These are phyloP conservation scores for Orbilia brochopaga DNA, from an alignment of 2,329 filamentous ascomycete species.

Conservation along the genomic window DNA sequence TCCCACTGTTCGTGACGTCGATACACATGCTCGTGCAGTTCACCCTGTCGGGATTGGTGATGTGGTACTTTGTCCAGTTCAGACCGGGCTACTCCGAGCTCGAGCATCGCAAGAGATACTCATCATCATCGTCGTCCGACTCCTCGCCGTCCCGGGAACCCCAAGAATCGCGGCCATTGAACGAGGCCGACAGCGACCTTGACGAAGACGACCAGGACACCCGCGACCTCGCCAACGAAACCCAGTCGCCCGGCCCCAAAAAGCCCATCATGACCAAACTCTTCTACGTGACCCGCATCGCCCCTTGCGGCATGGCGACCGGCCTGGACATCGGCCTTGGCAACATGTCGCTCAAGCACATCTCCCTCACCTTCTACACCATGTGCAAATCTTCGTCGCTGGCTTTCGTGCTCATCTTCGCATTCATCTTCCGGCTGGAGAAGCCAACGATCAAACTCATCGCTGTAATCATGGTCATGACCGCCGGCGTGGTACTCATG, in stretches of 20 bases:
- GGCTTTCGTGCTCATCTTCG: conserved; percentile 92
- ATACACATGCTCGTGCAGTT: conserved; percentile 98
- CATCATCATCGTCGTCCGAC: conserved; percentile 61
- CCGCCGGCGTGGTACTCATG: conserved; percentile 93
- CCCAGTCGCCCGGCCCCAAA: conserved; percentile 52
- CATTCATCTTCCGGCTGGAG: conserved; percentile 91
- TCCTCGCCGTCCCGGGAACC: conserved; percentile 64
- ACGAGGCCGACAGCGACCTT: conserved; percentile 28
- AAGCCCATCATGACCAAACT: conserved; percentile 75
- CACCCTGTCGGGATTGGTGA: conserved; percentile 73
- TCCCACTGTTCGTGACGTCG: conserved; percentile 92
- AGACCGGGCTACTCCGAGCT: conserved; percentile 65
- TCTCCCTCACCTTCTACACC: conserved; percentile 95
- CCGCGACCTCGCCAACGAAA: conserved; percentile 41
- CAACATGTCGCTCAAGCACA: conserved; percentile 94
- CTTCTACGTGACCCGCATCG: conserved; percentile 91
- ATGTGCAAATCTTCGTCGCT: conserved; percentile 94
- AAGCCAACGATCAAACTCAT: conserved; percentile 83
- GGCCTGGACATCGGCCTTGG: conserved; percentile 94
- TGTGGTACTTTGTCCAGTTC: conserved; percentile 81
- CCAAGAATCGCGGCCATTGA: conserved; percentile 58
- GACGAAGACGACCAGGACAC: conserved; percentile 52
- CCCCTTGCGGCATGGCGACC: conserved; percentile 88
- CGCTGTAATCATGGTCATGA: conserved; percentile 89
- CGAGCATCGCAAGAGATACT: conserved; percentile 55